A percentile compares a stretch with the other conserved stretches of the same genome.
Evolutionary conservation across 768 basidiomycete species (phyloP).

Genomic region (Panaeolus papilionaceus): DNA sequence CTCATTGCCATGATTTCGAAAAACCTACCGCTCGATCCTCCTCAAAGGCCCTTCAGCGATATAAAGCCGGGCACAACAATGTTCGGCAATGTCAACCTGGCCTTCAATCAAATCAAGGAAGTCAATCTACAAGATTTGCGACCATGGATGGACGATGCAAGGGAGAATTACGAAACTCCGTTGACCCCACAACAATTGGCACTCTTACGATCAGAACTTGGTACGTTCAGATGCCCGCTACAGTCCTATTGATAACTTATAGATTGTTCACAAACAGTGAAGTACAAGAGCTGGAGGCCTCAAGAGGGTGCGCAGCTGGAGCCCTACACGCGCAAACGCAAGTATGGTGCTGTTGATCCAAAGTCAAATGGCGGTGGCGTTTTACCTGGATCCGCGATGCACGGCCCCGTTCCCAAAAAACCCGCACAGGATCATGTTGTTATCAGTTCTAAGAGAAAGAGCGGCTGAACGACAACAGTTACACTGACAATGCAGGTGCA

Average conservation of each 20-base stretch:
- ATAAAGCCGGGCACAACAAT: slow-evolving; percentile 23
- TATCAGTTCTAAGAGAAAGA: background rate
- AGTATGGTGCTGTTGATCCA: background rate
- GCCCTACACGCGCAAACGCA: background rate
- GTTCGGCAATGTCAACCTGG: slow-evolving; percentile 28
- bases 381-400: background rate
- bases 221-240: slow-evolving; percentile 15
- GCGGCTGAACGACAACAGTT: background rate
- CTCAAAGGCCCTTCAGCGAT: slow-evolving; percentile 25
- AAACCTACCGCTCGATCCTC: slow-evolving; percentile 29
- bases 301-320: background rate
- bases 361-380: background rate
- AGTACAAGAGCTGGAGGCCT: slow-evolving; percentile 12
- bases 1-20: slow-evolving; percentile 33
- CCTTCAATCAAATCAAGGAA: slow-evolving; percentile 16
- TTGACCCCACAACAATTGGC: slow-evolving; percentile 19
- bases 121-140: slow-evolving; percentile 22
- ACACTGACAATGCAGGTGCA: background rate
- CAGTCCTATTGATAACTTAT: background rate
- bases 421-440: background rate
- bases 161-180: slow-evolving; percentile 21
- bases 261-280: background rate
- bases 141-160: slow-evolving; percentile 27
- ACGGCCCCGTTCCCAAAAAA: background rate
- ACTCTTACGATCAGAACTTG: slow-evolving; percentile 24